Evolutionary conservation across 306 rosid species (phyloP).

Genomic region (Glycine soja): DNA sequence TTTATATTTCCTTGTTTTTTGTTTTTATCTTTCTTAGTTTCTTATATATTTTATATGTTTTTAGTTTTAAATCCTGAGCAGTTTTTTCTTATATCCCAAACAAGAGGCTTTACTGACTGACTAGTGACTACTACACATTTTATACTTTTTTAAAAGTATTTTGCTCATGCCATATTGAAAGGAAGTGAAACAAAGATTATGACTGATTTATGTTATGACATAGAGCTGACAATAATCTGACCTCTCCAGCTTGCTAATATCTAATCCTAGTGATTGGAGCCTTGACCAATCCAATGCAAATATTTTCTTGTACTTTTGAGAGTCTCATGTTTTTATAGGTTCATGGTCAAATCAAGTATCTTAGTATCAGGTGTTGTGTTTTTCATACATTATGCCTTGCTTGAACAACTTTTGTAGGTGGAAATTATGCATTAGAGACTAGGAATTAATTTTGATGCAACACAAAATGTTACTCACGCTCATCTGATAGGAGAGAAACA

Average conservation of each 20-base stretch:
- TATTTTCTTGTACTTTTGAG: not conserved
- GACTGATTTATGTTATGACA: not conserved
- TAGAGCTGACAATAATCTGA: not conserved
- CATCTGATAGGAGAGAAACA: no score
- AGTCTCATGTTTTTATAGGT: conserved; percentile 2
- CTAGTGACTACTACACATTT: not conserved
- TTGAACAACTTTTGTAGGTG: not conserved
- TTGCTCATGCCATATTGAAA: not conserved
- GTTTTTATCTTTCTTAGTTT: not conserved
- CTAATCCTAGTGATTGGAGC: not conserved
- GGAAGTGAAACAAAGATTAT: not conserved
- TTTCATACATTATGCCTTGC: not conserved
- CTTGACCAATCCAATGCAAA: not conserved
- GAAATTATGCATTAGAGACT: not conserved
- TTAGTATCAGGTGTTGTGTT: not conserved
- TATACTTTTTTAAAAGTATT: not conserved
- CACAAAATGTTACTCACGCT: not conserved
- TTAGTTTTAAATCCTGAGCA: not conserved
- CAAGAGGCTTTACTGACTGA: not conserved
- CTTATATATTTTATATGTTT: not conserved
- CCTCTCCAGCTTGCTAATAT: conserved; percentile 9
- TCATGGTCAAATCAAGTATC: conserved; percentile 24
- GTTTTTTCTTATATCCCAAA: conserved; percentile 8
- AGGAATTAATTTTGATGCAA: not conserved
- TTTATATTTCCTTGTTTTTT: conserved; percentile 31